Evolutionary conservation across 2,329 filamentous ascomycete genomes (phyloP).

Genomic region (Alternaria incomplexa): DNA sequence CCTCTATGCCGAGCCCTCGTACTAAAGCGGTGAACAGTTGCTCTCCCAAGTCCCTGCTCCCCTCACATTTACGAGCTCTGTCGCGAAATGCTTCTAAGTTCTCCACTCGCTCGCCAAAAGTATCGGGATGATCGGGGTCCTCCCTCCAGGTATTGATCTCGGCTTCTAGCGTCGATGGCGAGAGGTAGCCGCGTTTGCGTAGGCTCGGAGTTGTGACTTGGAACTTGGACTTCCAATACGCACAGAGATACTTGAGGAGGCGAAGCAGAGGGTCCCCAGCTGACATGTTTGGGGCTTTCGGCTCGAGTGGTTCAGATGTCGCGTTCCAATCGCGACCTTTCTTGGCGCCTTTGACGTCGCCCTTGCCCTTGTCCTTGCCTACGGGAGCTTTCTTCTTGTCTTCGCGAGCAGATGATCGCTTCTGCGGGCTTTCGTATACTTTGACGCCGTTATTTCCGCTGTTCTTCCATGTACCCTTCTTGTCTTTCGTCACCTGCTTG

Average conservation of each 20-base stretch:
- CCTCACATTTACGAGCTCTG: slow-evolving; percentile 72
- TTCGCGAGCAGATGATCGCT: slow-evolving; percentile 11
- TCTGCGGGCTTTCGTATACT: slow-evolving; percentile 31
- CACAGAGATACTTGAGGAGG: slow-evolving; percentile 75
- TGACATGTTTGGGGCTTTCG: slow-evolving; percentile 76
- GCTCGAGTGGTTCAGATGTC: slow-evolving; percentile 71
- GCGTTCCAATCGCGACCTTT: slow-evolving; percentile 72
- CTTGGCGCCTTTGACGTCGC: slow-evolving; percentile 51
- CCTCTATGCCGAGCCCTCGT: slow-evolving; percentile 79
- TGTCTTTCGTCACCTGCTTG: slow-evolving; percentile 55
- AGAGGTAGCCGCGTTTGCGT: slow-evolving; percentile 88
- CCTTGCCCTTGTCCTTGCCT: slow-evolving; percentile 41
- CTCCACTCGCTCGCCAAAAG: slow-evolving; percentile 79
- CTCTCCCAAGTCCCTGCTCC: slow-evolving; percentile 85
- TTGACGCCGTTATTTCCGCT: slow-evolving; percentile 51
- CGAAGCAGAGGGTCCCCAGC: slow-evolving; percentile 80
- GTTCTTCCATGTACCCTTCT: slow-evolving; percentile 46
- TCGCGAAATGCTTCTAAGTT: slow-evolving; percentile 71
- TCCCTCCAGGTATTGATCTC: slow-evolving; percentile 73
- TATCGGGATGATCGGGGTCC: slow-evolving; percentile 64
- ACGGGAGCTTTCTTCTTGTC: slow-evolving; percentile 14
- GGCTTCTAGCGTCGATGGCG: slow-evolving; percentile 75
- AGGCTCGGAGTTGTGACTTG: slow-evolving; percentile 76
- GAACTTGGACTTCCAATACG: slow-evolving; percentile 90
- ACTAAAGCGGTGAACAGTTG: slow-evolving; percentile 89